Evolutionary conservation across 345 rosid genomes (phyloP).

Genomic region (Dipteronia sinensis): DNA sequence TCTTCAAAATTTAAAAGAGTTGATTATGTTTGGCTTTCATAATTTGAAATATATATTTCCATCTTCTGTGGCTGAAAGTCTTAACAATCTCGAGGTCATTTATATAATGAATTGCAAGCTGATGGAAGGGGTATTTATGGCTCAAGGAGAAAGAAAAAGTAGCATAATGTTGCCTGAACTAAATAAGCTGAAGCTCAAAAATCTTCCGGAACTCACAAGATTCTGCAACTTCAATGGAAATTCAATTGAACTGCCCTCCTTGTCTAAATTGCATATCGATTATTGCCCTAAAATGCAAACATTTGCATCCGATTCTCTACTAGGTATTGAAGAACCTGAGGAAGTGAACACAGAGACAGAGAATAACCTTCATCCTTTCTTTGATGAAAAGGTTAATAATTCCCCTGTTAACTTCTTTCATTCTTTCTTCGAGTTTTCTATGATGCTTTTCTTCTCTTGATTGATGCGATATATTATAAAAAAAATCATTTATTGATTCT

Average conservation of each 20-base stretch:
- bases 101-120: background rate
- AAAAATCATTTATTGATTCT: too few species aligned
- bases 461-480: too few species aligned
- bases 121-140: constrained; percentile 13
- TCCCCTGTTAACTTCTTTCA: too few species aligned
- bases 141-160: background rate
- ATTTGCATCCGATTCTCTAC: background rate
- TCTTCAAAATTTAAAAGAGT: background rate
- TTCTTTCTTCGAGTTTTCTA: too few species aligned
- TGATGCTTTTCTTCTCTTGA: too few species aligned
- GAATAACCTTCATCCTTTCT: too few species aligned
- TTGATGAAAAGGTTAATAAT: too few species aligned
- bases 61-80: background rate
- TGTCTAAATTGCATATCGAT: background rate
- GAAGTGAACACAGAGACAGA: too few species aligned
- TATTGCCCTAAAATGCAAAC: background rate
- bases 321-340: too few species aligned
- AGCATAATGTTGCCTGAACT: constrained; percentile 10
- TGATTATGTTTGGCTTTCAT: background rate
- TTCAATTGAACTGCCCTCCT: constrained; percentile 2
- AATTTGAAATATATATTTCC: background rate
- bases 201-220: constrained; percentile 16
- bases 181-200: background rate
- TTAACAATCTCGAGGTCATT: background rate
- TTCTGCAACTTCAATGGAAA: background rate